These are phyloP conservation scores for Candida caryicola DNA, from an alignment of 805 yeast species.

Conservation along the genomic window DNA sequence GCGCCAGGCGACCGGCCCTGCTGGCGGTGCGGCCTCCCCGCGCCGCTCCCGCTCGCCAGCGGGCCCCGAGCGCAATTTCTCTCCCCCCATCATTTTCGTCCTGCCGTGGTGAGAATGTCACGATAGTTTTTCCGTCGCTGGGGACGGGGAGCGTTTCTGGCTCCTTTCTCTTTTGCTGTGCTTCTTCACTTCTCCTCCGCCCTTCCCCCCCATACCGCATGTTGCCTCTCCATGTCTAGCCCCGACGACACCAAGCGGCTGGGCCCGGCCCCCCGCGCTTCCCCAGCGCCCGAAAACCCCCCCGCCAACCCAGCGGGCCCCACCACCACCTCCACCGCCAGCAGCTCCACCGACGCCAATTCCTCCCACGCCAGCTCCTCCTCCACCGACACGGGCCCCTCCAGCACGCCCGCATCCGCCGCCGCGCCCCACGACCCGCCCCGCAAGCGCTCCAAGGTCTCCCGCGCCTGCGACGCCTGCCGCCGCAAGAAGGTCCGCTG, in stretches of 20 bases:
- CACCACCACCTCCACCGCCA: not conserved
- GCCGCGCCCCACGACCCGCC: slow-evolving; percentile 18
- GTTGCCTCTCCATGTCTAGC: not conserved
- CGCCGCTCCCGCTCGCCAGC: no score
- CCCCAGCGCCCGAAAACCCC: not conserved
- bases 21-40: no score
- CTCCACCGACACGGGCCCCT: not conserved
- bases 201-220: not conserved
- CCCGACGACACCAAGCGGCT: not conserved
- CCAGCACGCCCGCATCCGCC: not conserved
- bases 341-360: not conserved
- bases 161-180: not conserved
- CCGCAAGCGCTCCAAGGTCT: slow-evolving; percentile 67
- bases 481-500: slow-evolving; percentile 71
- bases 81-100: not conserved
- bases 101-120: not conserved
- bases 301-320: not conserved
- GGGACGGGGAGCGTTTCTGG: not conserved
- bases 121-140: not conserved
- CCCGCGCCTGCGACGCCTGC: slow-evolving; percentile 81
- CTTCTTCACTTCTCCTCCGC: no score
- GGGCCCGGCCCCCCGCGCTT: not conserved
- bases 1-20: no score
- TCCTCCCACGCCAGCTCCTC: slow-evolving; percentile 1
- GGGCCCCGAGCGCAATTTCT: no score